phyloP scores from a whole-genome alignment of 148 eudicot genomes.

The Pouteria glomerata region DNA sequence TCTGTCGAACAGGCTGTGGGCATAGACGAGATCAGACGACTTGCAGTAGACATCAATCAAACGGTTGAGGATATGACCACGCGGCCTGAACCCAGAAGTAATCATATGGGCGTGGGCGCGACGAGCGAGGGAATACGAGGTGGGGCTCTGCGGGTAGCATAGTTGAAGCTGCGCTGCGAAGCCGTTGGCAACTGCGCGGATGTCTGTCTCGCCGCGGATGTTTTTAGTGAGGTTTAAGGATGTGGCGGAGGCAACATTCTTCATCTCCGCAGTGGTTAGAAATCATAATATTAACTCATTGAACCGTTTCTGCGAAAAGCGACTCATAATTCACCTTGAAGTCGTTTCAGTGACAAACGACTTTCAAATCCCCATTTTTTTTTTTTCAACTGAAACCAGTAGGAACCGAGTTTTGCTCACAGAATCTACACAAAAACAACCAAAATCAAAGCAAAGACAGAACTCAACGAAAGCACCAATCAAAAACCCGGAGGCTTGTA shows the following conservation, averaged over 20 bases:
- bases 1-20: slow-evolving; percentile 55
- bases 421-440: too few relatives aligned
- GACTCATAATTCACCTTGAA: too few relatives aligned
- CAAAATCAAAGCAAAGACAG: too few relatives aligned
- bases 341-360: too few relatives aligned
- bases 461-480: too few relatives aligned
- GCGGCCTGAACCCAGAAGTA: slow-evolving; percentile 59
- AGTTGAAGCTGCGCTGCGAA: slow-evolving; percentile 59
- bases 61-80: slow-evolving; percentile 48
- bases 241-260: slow-evolving; percentile 21
- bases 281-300: not conserved
- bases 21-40: slow-evolving; percentile 28
- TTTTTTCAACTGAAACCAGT: too few relatives aligned
- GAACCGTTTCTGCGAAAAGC: too few relatives aligned
- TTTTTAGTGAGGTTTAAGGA: slow-evolving; percentile 8
- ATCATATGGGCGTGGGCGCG: slow-evolving; percentile 73
- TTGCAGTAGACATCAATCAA: slow-evolving; percentile 50
- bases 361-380: too few relatives aligned
- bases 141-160: slow-evolving; percentile 40
- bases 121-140: slow-evolving; percentile 34
- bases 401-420: too few relatives aligned
- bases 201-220: slow-evolving; percentile 16
- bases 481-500: too few relatives aligned
- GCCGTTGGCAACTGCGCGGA: slow-evolving; percentile 41
- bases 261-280: slow-evolving; percentile 2